These are phyloP conservation scores for Fraxinus floribunda DNA, from an alignment of 305 asterid species.

Conservation along the genomic window DNA sequence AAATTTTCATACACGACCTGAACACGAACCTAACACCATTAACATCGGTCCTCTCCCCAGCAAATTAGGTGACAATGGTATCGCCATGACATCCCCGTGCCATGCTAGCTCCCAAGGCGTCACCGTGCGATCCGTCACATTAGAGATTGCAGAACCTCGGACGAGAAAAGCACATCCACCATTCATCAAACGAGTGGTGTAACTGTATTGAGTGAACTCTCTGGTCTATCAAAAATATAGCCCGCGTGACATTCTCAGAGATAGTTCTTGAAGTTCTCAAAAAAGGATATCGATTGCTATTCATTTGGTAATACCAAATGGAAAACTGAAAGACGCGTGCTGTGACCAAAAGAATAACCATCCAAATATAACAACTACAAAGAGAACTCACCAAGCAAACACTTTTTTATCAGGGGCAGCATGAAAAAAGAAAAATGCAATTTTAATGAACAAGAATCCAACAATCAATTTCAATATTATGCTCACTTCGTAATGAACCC, in stretches of 20 bases:
- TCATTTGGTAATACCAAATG: not conserved
- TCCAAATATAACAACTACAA: not conserved
- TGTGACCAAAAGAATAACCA: not conserved
- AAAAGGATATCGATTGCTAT: not conserved
- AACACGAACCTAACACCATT: too few species aligned
- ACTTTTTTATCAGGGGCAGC: not conserved
- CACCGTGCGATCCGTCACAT: too few species aligned
- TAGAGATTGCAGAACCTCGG: not conserved
- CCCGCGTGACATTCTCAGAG: not conserved
- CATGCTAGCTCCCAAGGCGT: too few species aligned
- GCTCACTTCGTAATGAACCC: not conserved
- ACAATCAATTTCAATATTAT: not conserved
- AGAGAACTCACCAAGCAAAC: not conserved
- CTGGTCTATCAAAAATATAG: not conserved
- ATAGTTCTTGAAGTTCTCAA: not conserved
- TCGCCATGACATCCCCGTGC: too few species aligned
- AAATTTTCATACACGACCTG: too few species aligned
- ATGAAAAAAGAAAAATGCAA: not conserved
- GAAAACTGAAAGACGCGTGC: not conserved
- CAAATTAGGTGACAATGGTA: too few species aligned
- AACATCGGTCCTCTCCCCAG: too few species aligned
- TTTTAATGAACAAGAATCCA: not conserved
- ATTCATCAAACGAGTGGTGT: not conserved
- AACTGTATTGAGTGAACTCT: not conserved
- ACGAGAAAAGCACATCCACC: not conserved